Evolutionary conservation across 345 rosid species (phyloP).

Genomic region (Bruguiera sexangula): DNA sequence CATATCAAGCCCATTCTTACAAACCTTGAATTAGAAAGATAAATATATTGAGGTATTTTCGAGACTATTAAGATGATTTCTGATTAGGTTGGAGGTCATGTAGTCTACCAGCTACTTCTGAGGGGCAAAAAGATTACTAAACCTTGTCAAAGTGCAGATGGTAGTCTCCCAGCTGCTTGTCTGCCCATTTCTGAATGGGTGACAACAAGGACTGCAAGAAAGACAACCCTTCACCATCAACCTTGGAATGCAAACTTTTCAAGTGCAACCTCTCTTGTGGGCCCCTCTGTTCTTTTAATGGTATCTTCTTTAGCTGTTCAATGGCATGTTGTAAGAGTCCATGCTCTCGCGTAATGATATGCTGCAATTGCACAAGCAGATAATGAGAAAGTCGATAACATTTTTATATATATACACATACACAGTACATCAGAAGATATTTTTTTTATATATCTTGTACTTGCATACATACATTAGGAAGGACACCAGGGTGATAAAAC

Average conservation of each 20-base stretch:
- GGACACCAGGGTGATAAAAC: too few relatives aligned
- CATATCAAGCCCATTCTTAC: too few relatives aligned
- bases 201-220: constrained; percentile 81
- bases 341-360: constrained; percentile 73
- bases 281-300: constrained; percentile 87
- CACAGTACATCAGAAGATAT: too few relatives aligned
- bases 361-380: constrained; percentile 52
- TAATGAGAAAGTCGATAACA: background rate
- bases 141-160: constrained; percentile 93
- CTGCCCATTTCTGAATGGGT: constrained; percentile 90
- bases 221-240: constrained; percentile 62
- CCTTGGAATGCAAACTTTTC: constrained; percentile 63
- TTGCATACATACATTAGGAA: too few relatives aligned
- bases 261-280: constrained; percentile 95
- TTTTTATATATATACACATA: background rate
- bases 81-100: too few relatives aligned
- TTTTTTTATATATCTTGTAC: too few relatives aligned
- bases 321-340: constrained; percentile 79
- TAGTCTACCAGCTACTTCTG: too few relatives aligned
- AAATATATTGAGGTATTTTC: too few relatives aligned
- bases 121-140: constrained; percentile 17
- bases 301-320: constrained; percentile 82
- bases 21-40: too few relatives aligned
- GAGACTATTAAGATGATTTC: too few relatives aligned
- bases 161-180: constrained; percentile 82